Evolutionary conservation across 2,329 filamentous ascomycete species (phyloP), one percentile per base, ranked within the genome.

Genomic region (Scortechinia acanthostroma): DNA sequence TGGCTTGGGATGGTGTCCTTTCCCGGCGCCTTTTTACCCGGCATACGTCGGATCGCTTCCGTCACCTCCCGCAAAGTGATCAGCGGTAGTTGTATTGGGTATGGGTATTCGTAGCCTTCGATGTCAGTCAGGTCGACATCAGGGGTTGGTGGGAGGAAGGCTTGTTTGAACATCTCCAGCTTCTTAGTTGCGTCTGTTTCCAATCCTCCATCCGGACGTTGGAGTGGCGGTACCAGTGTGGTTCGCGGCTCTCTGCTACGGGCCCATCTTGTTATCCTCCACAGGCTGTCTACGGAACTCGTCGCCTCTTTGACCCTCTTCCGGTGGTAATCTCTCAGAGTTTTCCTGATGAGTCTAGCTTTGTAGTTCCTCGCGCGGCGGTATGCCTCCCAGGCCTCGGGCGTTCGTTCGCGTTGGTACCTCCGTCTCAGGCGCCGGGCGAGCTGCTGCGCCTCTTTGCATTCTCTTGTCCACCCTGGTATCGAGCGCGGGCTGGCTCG

Each of bases 1-100:
- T 30, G 25, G n/a, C 51, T 52, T 44, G 48, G 47, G 22, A 53
- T 51, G 14, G 46, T 22, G 44, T 53, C 48, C 21, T 42, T 33
- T 45, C 50, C 45, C 42, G 49, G 37, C 4, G 52, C 50, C 49
- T 52, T 53, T 22, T 35, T 46, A 45, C 23, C 33, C 15, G 45
- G 42, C 20, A 45, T 45, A 10, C 21, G 19, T 13, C 20, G 30
- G 42, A 52, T 49, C 5, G 47, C 45, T 44, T 49, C 13, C 14
- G 22, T 14, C 23, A 52, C 42, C 30, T 53, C 49, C 33, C 45
- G 25, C n/a, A 46, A 22, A 40, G 43, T 52, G 22, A 51, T 49
- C n/a, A 33, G 19, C 20, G 46, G 46, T 17, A 46, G 43, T 3
- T 44, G 14, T 30, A 49, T 47, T 6, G 45, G 30, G 17, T 43